Percentiles rank a stretch among this genome's conserved stretches.
Conservation (phyloP, 768 basidiomycete genomes). For the Mycena vitilis region DNA sequence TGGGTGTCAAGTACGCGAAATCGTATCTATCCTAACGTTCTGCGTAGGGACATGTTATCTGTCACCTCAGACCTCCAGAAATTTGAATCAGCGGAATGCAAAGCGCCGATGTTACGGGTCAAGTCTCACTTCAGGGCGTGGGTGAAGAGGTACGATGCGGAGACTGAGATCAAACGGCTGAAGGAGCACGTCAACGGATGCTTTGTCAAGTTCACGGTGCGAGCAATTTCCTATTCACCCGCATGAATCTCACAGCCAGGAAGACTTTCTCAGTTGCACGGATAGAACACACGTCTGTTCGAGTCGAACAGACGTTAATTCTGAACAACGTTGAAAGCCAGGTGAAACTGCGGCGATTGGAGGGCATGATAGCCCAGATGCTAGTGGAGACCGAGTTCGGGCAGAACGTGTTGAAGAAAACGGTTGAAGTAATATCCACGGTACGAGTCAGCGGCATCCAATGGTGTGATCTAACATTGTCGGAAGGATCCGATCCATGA, state of each 20-base stretch:
- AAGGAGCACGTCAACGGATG: constrained; percentile 25
- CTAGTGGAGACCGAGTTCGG: constrained; percentile 23
- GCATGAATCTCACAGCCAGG: too few species aligned
- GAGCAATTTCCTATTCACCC: too few species aligned
- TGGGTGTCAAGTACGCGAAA: neutral
- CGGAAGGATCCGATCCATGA: constrained; percentile 16
- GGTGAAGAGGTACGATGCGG: constrained; percentile 25
- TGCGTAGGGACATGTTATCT: constrained; percentile 16
- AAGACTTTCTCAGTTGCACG: constrained; percentile 29
- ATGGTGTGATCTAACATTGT: neutral
- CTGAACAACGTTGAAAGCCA: constrained; percentile 24
- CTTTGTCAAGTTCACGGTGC: constrained; percentile 17
- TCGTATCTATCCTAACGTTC: too few species aligned
- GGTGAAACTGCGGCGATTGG: constrained; percentile 1
- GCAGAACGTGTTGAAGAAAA: constrained; percentile 5
- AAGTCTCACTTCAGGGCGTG: neutral
- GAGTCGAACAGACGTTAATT: constrained; percentile 16
- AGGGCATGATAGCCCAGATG: constrained; percentile 24
- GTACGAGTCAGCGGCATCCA: neutral
- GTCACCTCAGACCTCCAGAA: too few species aligned
- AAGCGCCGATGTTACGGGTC: too few species aligned
- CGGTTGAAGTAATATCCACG: constrained; percentile 18
- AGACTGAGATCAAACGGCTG: constrained; percentile 10
- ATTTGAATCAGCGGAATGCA: too few species aligned
- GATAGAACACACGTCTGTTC: constrained; percentile 16